Evolutionary conservation across 805 yeast genomes (phyloP), one percentile per base, ranked within the genome.

Genomic region (Alloascoidea hylecoeti): DNA sequence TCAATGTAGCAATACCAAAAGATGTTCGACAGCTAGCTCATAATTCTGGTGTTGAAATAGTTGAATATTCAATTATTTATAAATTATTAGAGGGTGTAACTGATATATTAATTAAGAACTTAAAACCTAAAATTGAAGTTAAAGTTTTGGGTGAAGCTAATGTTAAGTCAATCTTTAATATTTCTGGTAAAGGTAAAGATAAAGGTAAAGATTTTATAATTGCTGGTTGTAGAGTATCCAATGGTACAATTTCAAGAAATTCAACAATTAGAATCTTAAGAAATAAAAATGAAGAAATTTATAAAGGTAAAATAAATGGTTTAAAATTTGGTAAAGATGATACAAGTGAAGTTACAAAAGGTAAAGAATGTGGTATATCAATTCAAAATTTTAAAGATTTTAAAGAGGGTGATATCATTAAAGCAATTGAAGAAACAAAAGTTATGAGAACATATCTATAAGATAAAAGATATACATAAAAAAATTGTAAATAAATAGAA

Each of bases 361-460:
- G 95, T 18, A 70, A 70, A 18, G 98, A 92, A 48, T 92, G 96
- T 63, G 98, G 98, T 38, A 53, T 89, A 16, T 61, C 84, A 0
- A 75, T 92, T 45, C 38, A 14, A 19, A 58, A 60, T 34, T 85
- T 85, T 77, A 73, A 71, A 34, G 70, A 64, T 18, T 81, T 80
- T 49, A 68, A 75, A 46, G 75, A 63, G 15, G 96, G 94, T 14
- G 97, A 92, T 57, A 49, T 63, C 3, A 64, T 92, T 17, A 78
- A 83, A 50, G 78, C 75, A 2, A 75, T 69, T 46, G 95, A 86
- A 55, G 81, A 77, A 45, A 61, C 72, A 5, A 62, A 62, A 38
- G 62, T 75, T 15, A 69, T 75, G 42, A 65, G 81, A 49, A n/a
- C n/a, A n/a, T n/a, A n/a, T n/a, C n/a, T n/a, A n/a, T n/a, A n/a